Percentiles rank a stretch among this genome's conserved stretches.
Conservation (phyloP, 495 filamentous ascomycete genomes). For the Aspergillus steynii region DNA sequence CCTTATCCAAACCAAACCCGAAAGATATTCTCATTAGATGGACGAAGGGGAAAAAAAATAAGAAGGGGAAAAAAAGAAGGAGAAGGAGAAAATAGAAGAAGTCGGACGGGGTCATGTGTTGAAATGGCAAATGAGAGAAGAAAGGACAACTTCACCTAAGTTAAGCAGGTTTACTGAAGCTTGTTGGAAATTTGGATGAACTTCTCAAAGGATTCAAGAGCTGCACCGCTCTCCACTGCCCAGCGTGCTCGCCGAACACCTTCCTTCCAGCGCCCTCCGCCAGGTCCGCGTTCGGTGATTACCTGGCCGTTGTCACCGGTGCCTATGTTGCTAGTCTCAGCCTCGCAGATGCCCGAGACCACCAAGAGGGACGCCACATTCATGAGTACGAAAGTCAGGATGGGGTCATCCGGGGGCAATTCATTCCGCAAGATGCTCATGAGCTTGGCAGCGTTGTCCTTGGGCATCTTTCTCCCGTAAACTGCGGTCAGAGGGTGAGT, state of each 20-base stretch:
- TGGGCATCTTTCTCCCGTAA: conserved; percentile 78
- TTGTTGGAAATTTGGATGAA: conserved; percentile 66
- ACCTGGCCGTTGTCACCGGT: conserved; percentile 72
- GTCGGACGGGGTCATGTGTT: neutral
- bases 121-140: conserved; percentile 11
- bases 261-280: conserved; percentile 87
- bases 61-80: neutral
- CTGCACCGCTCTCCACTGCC: conserved; percentile 78
- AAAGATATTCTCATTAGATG: neutral
- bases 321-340: conserved; percentile 73
- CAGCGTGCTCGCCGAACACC: conserved; percentile 81
- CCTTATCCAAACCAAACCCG: conserved; percentile 3
- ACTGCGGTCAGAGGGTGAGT: conserved; percentile 74
- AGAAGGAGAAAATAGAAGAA: neutral
- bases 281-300: conserved; percentile 76
- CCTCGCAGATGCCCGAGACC: conserved; percentile 80
- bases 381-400: conserved; percentile 89
- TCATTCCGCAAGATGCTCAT: conserved; percentile 72
- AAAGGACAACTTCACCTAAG: conserved; percentile 8
- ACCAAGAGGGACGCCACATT: conserved; percentile 90
- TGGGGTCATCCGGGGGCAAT: conserved; percentile 71
- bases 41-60: too few relatives aligned
- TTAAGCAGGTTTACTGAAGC: conserved; percentile 20
- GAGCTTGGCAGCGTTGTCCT: conserved; percentile 83
- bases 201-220: conserved; percentile 67